Evolutionary conservation across 1,139 yeast genomes (phyloP), one percentile per base, ranked within the genome.

Genomic region (Maudiozyma humilis): DNA sequence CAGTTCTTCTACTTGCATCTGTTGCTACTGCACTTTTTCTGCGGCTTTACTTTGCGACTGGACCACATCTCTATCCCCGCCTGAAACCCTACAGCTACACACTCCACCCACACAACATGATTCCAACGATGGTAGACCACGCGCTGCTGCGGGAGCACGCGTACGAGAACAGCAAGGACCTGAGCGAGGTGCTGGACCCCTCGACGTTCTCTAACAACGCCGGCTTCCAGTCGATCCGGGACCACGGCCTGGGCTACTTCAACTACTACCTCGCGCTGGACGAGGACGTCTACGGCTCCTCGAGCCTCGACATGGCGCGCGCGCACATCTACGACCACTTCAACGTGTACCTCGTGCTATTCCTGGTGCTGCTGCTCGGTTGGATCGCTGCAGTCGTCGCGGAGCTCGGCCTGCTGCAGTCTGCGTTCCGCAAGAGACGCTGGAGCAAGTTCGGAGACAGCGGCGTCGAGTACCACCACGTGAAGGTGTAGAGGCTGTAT

Each of bases 361-460:
- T 53, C 19, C 18, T 53, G 2, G 14, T 51, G 4, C 18, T 53
- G 14, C 38, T 44, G 5, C 29, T 46, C 8, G n/a, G 50, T 16
- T 57, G 60, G 59, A 14, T 42, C n/a, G 31, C 32, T 16, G 30
- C 23, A 4, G 38, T 42, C 16, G 32, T 20, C 70, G 77, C 52
- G 73, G 71, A 52, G 68, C 81, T 82, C 12, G 70, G 74, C 27
- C 60, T 82, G 31, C 87, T 41, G 13, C 31, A 38, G 10, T 30
- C 14, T 2, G 14, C 33, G 17, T 27, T 43, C 31, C 40, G 32
- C 25, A 43, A 37, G 36, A 37, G 40, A 23, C 30, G 31, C 19
- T 17, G 29, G 16, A 29, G 19, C 32, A 38, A 32, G 23, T 27
- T 33, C 17, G 34, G 33, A 8, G 42, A 38, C 16, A 44, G 41